Evolutionary conservation across 202 grass and related monocot species (phyloP).

Genomic region (Cymbopogon flexuosus): DNA sequence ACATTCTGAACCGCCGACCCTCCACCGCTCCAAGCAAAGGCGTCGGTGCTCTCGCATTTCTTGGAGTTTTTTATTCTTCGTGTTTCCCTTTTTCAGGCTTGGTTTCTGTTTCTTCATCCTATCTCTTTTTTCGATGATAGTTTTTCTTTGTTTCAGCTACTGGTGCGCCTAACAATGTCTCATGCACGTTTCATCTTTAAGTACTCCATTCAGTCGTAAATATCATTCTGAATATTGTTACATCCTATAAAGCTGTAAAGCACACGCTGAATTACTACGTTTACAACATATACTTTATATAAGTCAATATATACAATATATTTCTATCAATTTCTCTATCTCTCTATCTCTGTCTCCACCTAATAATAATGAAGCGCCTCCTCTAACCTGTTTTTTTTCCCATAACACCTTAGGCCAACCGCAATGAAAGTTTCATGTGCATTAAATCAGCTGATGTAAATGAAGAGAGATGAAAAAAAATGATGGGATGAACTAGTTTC

Average conservation of each 20-base stretch:
- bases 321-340: no score
- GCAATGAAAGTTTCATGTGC: no score
- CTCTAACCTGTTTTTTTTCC: no score
- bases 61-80: not conserved
- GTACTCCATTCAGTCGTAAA: not conserved
- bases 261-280: not conserved
- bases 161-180: not conserved
- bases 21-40: no score
- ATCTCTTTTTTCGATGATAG: not conserved
- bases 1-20: not conserved
- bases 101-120: not conserved
- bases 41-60: not conserved
- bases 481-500: no score
- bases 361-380: no score
- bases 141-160: not conserved
- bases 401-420: no score
- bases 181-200: not conserved
- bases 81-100: not conserved
- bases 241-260: not conserved
- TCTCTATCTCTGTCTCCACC: no score
- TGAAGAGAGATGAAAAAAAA: no score
- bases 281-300: no score
- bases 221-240: not conserved
- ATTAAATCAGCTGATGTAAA: no score
- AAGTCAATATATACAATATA: no score